Evolutionary conservation across 2,329 filamentous ascomycete genomes (phyloP).

Genomic region (Colletotrichum neosansevieriae): DNA sequence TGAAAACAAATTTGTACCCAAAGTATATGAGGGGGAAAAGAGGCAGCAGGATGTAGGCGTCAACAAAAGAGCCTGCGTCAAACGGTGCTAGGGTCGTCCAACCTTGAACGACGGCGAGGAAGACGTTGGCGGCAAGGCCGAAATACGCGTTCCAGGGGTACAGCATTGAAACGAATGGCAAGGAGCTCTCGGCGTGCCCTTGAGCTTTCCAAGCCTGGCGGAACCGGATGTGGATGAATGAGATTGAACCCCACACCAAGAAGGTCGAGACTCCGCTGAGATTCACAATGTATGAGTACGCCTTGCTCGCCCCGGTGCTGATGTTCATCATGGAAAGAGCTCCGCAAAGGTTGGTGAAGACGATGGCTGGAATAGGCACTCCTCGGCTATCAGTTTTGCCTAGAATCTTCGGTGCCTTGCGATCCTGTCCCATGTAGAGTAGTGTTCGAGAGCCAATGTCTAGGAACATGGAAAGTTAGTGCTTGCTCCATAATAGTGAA

Average conservation of each 20-base stretch:
- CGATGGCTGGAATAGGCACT: conserved; percentile 69
- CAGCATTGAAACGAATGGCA: conserved; percentile 67
- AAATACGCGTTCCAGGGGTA: conserved; percentile 72
- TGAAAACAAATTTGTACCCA: conserved; percentile 66
- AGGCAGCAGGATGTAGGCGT: conserved; percentile 72
- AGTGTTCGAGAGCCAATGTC: conserved; percentile 80
- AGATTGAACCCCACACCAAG: conserved; percentile 78
- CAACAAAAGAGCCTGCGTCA: conserved; percentile 69
- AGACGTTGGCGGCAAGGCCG: conserved; percentile 67
- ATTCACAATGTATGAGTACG: conserved; percentile 78
- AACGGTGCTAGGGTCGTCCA: conserved; percentile 72
- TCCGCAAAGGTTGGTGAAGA: conserved; percentile 78
- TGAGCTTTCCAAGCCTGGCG: conserved; percentile 72
- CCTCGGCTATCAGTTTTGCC: conserved; percentile 76
- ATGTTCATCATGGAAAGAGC: conserved; percentile 82
- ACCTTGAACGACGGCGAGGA: conserved; percentile 71
- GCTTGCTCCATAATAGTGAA: too few relatives aligned
- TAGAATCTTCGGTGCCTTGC: conserved; percentile 77
- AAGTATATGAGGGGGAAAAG: conserved; percentile 70
- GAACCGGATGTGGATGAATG: conserved; percentile 79
- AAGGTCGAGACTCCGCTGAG: conserved; percentile 78
- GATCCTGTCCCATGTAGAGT: conserved; percentile 79
- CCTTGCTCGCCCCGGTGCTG: conserved; percentile 72
- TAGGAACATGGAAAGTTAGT: background rate
- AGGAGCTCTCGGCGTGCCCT: conserved; percentile 63